Base-by-base conservation (phyloP, 345 rosid genomes). In the Acer yangbiense region DNA sequence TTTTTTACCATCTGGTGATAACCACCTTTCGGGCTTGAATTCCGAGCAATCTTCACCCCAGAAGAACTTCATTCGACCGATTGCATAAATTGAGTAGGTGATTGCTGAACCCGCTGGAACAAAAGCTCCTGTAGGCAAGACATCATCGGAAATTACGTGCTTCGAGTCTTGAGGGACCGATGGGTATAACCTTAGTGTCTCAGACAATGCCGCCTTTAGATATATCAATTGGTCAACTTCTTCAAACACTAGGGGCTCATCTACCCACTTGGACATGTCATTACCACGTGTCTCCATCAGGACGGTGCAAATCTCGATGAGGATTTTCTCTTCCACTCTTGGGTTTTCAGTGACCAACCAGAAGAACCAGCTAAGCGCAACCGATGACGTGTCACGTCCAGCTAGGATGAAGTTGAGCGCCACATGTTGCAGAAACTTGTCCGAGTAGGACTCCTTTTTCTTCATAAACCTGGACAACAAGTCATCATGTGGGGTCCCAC, bases 321-420 rank as follows among this genome's bases (percentile, higher is more conserved):
- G 23, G 77, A 90, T 89, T 58, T 87, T 85, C n/a, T 90, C 92
- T 72, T 90, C 97, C 13, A 87, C 91, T 2, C 54, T 39, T 1
- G 89, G 92, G 61, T 89, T 83, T 62, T 86, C 85, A 44, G 76
- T 82, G 73, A 92, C 77, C 73, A 89, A 29, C 90, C 89, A 90
- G 69, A 92, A 92, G 86, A 92, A 92, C 95, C 95, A 92, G 74
- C 93, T 80, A 83, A 90, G 35, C 0, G 95, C 97, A 11, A 90
- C 94, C 0, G 97, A 90, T 71, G 95, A 89, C 60, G 93, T 90
- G 88, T 92, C 94, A 7, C 97, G 89, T 84, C 97, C 97, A 79
- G 94, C 97, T 78, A 92, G 83, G 87, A 92, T 92, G 73, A 92
- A 92, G 65, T 92, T 92, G 13, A 92, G 80, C 4, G 90, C 92